Base-by-base conservation (phyloP, 2,329 filamentous ascomycete genomes). In the Raffaelea albimanens region DNA sequence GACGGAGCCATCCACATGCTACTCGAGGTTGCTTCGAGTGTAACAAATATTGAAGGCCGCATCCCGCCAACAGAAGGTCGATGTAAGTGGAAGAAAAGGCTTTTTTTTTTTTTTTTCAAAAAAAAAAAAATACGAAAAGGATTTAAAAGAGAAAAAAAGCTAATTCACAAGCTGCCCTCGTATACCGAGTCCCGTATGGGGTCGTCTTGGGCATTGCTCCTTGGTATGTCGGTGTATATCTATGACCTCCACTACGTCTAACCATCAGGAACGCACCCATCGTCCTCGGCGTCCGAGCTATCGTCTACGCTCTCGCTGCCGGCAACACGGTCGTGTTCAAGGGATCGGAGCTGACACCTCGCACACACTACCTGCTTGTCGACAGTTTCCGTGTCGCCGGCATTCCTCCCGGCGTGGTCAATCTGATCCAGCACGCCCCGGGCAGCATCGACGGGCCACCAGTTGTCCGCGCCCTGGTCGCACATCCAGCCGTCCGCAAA, bases 261-360 rank as follows among this genome's bases (percentile, higher is more conserved):
- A 5, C 16, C n/a, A 25, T 2, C 45, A 78, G 76, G 75, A 80
- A 82, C 54, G 73, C 77, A 2, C 69, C 76, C 2, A 71, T 74
- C 52, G 72, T 79, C 49, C 67, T 82, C 11, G 74, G 73, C 18
- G 58, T 70, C 22, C 68, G 78, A 40, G 62, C 73, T 4, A 73
- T 86, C 20, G 65, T 73, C 10, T 78, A 75, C 52, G 81, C 87
- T 3, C 69, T 93, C 3, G 88, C 88, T 2, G 79, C 78, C 1
- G 86, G 86, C n/a, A 90, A 90, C 63, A 87, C 85, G 0, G 75
- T 78, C 18, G 72, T 91, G 13, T 66, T 90, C 51, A 91, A 90
- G 62, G 83, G 76, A 2, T 78, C 81, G 4, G 48, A 50, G 36
- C 22, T 50, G 2, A 47, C 34, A 8, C 48, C 48, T 2, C 20